Base-by-base conservation (phyloP, 441 rosid species). In the Macaranga tanarius region DNA sequence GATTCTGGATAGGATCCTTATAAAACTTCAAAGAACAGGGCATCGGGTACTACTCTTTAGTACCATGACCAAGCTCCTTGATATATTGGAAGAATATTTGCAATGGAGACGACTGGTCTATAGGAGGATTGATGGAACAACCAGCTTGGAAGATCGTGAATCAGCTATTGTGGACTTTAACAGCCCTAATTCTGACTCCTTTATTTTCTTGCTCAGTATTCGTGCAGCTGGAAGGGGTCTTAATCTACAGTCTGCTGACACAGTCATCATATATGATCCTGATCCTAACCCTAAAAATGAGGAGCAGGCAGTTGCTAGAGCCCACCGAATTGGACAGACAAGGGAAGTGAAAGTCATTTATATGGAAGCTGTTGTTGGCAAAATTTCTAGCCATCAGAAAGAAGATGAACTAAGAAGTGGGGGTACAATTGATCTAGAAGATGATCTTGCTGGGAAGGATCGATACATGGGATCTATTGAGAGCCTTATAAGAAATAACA, bases 141-240 rank as follows among this genome's bases (percentile, higher is more conserved):
- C 99, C 72, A 96, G 97, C 88, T 83, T 96, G 77, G 99, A 96
- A 89, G 98, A 96, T 83, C 95, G 99, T 78, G 99, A 96, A 80
- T 92, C 98, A 42, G 99, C 99, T 78, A 96, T 96, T 61, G 96
- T 96, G 79, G 99, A 92, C 77, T 96, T 92, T 72, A 96, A 96
- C 80, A 86, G 94, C 80, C 88, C 87, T 69, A 77, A n/a, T 72
- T 90, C 99, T 20, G 99, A 93, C 67, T 89, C 93, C 84, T 96
- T 96, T 77, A 92, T 96, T 77, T 96, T 96, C 85, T 83, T 96
- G 87, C 96, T 96, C 52, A 96, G 99, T 72, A 96, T 96, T 71
- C 97, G 98, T 79, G 99, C 99, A 7, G 98, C 99, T 83, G 98
- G 99, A 59, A 86, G 99, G 80, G 99, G 99, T 84, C 98, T 96